phyloP scores from a whole-genome alignment of 192 early-diverging fungal species.

The Coemansia sp. region DNA sequence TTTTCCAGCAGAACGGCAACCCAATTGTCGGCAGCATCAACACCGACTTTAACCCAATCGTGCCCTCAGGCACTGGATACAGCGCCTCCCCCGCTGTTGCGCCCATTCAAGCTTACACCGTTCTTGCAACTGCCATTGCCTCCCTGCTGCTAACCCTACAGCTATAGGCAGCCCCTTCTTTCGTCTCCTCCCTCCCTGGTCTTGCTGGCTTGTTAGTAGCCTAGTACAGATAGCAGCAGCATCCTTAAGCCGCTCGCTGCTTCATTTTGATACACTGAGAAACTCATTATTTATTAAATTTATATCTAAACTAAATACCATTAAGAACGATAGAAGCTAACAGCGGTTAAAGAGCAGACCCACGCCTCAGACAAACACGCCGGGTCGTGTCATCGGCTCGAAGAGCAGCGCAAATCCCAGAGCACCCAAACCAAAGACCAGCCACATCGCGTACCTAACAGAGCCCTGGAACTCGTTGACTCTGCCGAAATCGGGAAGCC shows the following conservation, averaged over 20 bases:
- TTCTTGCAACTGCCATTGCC: not conserved
- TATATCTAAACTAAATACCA: not conserved
- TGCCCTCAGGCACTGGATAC: conserved; percentile 43
- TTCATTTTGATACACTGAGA: no score
- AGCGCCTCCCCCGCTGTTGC: conserved; percentile 8
- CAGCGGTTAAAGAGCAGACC: no score
- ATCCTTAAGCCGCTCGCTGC: no score
- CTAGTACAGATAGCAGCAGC: no score
- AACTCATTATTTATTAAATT: no score
- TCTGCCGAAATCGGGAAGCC: conserved; percentile 20
- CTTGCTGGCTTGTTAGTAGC: no score
- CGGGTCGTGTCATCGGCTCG: conserved; percentile 49
- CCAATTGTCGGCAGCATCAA: conserved; percentile 38
- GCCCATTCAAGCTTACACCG: not conserved
- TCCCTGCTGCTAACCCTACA: not conserved
- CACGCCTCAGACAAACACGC: conserved; percentile 13
- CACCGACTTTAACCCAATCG: conserved; percentile 22
- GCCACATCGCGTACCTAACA: conserved; percentile 20
- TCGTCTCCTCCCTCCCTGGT: no score
- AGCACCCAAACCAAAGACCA: conserved; percentile 25
- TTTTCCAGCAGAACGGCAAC: conserved; percentile 36
- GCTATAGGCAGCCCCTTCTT: no score
- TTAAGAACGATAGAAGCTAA: not conserved
- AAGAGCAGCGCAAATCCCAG: conserved; percentile 27
- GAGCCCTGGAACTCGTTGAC: not conserved